These are phyloP conservation scores for Hippophae tibetana DNA, from an alignment of 306 rosid species.

Conservation along the genomic window DNA sequence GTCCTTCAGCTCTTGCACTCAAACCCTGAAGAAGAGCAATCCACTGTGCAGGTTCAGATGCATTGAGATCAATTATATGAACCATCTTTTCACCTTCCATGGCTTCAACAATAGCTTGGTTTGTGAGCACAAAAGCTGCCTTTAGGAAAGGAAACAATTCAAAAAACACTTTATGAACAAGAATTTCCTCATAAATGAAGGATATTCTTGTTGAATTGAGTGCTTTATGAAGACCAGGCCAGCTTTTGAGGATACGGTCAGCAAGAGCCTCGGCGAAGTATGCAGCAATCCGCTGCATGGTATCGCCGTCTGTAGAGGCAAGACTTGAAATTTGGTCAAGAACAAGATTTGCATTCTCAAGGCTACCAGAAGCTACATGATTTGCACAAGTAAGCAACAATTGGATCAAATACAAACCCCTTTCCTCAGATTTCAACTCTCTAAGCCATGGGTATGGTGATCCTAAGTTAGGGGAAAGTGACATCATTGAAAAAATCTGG, in stretches of 20 bases:
- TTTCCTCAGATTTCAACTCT: conserved; percentile 65
- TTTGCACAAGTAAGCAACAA: conserved; percentile 71
- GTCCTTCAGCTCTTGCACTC: conserved; percentile 72
- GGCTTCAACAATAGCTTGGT: conserved; percentile 77
- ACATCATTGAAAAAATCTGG: conserved; percentile 56
- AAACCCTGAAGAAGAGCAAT: conserved; percentile 66
- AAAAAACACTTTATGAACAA: conserved; percentile 55
- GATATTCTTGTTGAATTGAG: conserved; percentile 55
- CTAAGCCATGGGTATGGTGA: conserved; percentile 60
- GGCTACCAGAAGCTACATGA: conserved; percentile 57
- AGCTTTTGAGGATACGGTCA: conserved; percentile 57
- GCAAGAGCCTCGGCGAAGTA: conserved; percentile 78
- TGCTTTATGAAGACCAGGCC: conserved; percentile 79
- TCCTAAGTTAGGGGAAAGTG: conserved; percentile 58
- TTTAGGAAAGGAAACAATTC: conserved; percentile 78
- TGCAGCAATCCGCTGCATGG: conserved; percentile 80
- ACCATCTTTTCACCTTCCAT: conserved; percentile 86
- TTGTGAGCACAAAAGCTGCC: conserved; percentile 54
- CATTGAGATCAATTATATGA: conserved; percentile 77
- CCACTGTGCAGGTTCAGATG: conserved; percentile 75
- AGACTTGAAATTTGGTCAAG: conserved; percentile 85
- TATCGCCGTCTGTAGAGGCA: conserved; percentile 68
- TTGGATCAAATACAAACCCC: conserved; percentile 74
- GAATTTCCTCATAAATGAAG: conserved; percentile 52
- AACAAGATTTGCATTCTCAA: conserved; percentile 61